Base-by-base conservation (phyloP, 2,329 filamentous ascomycete species). In the Metarhizium sp. region DNA sequence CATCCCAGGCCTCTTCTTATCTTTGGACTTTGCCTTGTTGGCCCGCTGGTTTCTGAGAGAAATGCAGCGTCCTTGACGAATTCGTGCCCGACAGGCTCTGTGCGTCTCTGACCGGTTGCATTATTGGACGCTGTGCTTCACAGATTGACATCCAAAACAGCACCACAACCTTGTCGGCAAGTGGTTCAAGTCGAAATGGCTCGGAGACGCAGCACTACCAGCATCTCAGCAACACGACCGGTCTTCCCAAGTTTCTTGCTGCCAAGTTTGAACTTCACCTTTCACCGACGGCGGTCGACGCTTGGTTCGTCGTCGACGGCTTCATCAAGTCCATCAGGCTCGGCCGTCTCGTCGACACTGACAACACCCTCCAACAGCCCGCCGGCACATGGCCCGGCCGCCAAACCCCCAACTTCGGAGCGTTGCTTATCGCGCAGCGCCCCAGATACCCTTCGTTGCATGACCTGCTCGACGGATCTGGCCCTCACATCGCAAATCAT, bases 401-500 rank as follows among this genome's bases (percentile, higher is more conserved):
- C 52, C 18, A 63, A 60, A 47, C 32, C 51, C 10, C 54, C 55
- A 11, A 52, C 56, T 7, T 52, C 57, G 14, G 20, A 45, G 16
- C 53, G 58, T 16, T 67, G 66, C 40, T 68, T 84, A 6, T 62
- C 70, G 18, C 75, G 74, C 56, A 66, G 68, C 29, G 72, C 74
- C 0, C 79, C 80, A 5, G 75, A 81, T 63, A 82, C 79, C 1
- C 69, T 87, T 51, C 77, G 81, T 59, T 87, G 84, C 69, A 71
- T 73, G 38, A 73, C 69, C 51, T 87, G 84, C 71, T 74, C 80
- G 13, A 72, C 77, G 54, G 81, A 87, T 66, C 66, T 87, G n/a
- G 83, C 81, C 18, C 81, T 82, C 63, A 66, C 74, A 16, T 75
- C 78, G 13, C 82, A 86, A 65, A 80, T 87, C 57, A 76, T 87